Base-by-base conservation (phyloP, 768 basidiomycete species). In the Hygrocybe coccinea region DNA sequence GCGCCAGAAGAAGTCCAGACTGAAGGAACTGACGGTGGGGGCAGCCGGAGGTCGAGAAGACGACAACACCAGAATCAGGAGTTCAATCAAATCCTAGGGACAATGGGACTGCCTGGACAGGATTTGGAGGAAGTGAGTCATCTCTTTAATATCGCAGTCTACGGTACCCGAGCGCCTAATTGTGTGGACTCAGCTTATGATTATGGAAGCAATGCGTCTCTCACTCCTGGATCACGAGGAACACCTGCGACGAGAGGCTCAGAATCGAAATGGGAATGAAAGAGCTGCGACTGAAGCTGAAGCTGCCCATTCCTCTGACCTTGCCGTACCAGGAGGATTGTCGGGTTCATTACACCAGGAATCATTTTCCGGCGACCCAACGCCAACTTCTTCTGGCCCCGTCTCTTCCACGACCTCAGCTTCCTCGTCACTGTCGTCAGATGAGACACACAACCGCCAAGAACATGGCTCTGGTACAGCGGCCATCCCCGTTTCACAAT, bases 121-220 rank as follows among this genome's bases (percentile, higher is more conserved):
- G 94, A 95, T 72, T 70, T 95, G 54, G 94, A 95, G 76, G 94
- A 95, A 79, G 93, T 92, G 64, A 65, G 81, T 68, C 44, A 47
- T 38, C 56, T n/a, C 50, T 59, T 22, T 39, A 12, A 25, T 44
- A 59, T 56, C 24, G 60, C 66, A 41, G 62, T 35, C 39, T 53
- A 17, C 53, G 21, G 19, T 2, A 29, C 15, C 11, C 12, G 33
- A 33, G 38, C 50, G 45, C 35, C 21, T 21, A 41, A 29, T 44
- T 36, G 24, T n/a, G 8, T 14, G 3, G 54, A 19, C 60, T 38
- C 59, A 99, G 92, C 73, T 99, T 43, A 97, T 98, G 95, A 76
- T 99, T 53, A 95, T 95, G 91, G 97, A 98, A 73, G 97, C 97
- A 4, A 98, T 99, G 94, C 84, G 95, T 53, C 74, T 97, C 55